Base-by-base conservation (phyloP, 495 filamentous ascomycete genomes). In the Chlorociboria aeruginascens region DNA sequence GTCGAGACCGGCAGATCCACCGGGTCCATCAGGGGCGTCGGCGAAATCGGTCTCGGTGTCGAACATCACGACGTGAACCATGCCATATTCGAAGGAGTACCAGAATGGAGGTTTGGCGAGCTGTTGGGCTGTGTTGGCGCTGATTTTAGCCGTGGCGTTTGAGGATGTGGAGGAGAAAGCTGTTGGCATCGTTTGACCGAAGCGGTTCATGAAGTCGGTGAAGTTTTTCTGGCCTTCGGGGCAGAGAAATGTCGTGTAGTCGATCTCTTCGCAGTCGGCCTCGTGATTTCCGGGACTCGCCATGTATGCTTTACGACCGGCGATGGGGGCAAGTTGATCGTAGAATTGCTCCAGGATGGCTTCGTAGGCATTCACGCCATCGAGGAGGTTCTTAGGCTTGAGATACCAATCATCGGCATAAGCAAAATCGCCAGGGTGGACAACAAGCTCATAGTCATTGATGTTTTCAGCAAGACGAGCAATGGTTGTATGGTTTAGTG, bases 401-500 rank as follows among this genome's bases (percentile, higher is more conserved):
- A 63, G 47, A 39, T 63, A 58, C 69, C 69, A 73, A 46, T 73
- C 69, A 41, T 73, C 69, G 12, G 69, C 69, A 36, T 73, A 73
- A 0, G 56, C 69, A 25, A 73, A 58, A 48, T 73, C 69, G 7
- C 69, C 69, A 2, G 76, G 76, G 55, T 81, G 78, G 32, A 80
- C 64, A 39, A 80, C 59, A 14, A 81, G 61, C 49, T 80, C 78
- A 58, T 79, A 80, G 56, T 74, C 66, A 40, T 80, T 58, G 34
- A 77, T 63, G 3, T 69, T 79, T 6, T 60, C 52, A 0, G 74
- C 76, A 0, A 82, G 66, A 16, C 69, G 70, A 16, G 64, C 68
- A 51, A 80, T 80, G 35, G 78, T 82, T 14, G 72, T 75, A 59
- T 80, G 76, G 62, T 80, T 78, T 6, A 79, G 64, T n/a, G 68